phyloP scores from a whole-genome alignment of 2,329 filamentous ascomycete species.

The Aspergillus neoniger region DNA sequence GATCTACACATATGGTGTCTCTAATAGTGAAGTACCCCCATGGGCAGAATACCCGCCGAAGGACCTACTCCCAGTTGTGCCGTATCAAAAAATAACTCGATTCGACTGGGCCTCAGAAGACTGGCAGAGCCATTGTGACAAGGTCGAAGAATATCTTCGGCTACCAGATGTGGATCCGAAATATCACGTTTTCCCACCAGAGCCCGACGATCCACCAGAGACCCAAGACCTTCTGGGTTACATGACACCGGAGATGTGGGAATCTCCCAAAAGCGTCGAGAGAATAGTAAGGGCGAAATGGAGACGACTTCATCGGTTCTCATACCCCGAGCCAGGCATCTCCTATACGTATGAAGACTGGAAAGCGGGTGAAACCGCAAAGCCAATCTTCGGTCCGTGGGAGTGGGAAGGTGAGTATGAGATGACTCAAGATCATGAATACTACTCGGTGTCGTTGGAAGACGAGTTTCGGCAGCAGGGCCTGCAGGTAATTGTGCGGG shows the following conservation, averaged over 20 bases:
- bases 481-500: constrained; percentile 16
- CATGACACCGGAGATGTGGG: constrained; percentile 3
- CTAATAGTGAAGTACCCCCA: background rate
- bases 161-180: background rate
- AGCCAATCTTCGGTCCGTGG: background rate
- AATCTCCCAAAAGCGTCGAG: background rate
- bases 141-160: background rate
- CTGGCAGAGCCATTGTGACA: background rate
- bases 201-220: background rate
- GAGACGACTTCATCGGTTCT: background rate
- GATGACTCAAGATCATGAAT: constrained; percentile 10
- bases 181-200: background rate
- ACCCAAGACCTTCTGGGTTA: background rate
- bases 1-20: background rate
- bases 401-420: background rate
- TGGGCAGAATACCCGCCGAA: background rate
- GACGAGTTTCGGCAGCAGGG: constrained; percentile 18
- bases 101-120: background rate
- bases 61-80: background rate
- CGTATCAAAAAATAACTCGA: background rate
- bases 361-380: background rate
- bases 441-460: constrained; percentile 17
- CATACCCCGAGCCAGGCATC: background rate
- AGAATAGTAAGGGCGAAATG: background rate
- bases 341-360: constrained; percentile 1